Evolutionary conservation across 2,329 filamentous ascomycete genomes (phyloP), one percentile per base, ranked within the genome.

Genomic region (Xylaria polymorpha): DNA sequence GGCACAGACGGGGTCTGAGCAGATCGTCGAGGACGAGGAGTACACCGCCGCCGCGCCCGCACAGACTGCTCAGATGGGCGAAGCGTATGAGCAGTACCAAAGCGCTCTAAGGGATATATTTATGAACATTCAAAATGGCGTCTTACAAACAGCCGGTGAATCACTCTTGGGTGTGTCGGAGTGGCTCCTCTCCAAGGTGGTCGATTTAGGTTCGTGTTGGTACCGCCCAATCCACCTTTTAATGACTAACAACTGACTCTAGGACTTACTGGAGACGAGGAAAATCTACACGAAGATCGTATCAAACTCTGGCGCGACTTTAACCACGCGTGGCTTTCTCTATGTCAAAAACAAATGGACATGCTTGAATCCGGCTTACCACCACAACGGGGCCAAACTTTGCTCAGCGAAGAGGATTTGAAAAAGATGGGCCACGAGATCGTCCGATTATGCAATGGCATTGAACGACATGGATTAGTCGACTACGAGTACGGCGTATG

Each of bases 401-500:
- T 96, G 14, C 86, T 98, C 74, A 87, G 87, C 39, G 85, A 87
- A 72, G 90, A 92, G 2, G 87, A 85, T 29, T 85, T 98, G 58
- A 89, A 92, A 75, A 90, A 90, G 73, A 91, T 98, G 87, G 94
- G 93, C 14, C 91, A 91, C 64, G 92, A 97, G 75, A 81, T 99
- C 37, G 87, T 97, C 65, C 87, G 90, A 60, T 85, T 97, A 60
- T 97, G 94, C 78, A 94, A 98, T 78, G 88, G 88, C 60, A 88
- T 98, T 71, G 95, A 98, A 80, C 91, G 92, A 73, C 91, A 97
- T 78, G 96, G 96, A n/a, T 83, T 99, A 57, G 94, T 99, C 12
- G 96, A 99, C 82, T 99, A 98, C 79, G 92, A 98, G 77, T 97
- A 97, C 83, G 96, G 96, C 9, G 93, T 98, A 32, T 97, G 94